Percentiles rank a stretch among this genome's conserved stretches.
Conservation (phyloP, 768 basidiomycete genomes). For the Terana coerulea region DNA sequence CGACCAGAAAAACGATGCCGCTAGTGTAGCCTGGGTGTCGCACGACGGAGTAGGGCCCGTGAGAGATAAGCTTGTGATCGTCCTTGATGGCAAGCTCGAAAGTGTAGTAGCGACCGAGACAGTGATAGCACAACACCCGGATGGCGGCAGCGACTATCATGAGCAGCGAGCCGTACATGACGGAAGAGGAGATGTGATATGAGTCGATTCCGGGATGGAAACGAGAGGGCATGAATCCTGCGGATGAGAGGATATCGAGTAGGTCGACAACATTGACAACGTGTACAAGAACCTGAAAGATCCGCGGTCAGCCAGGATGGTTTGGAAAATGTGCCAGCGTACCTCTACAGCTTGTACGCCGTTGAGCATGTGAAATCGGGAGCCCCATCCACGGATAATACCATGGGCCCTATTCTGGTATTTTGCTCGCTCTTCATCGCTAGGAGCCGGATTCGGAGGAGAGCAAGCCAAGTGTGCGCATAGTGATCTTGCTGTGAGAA, state of each 20-base stretch:
- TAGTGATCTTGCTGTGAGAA: background rate
- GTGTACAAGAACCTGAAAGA: background rate
- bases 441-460: background rate
- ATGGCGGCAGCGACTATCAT: background rate
- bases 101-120: slow-evolving; percentile 26
- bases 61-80: slow-evolving; percentile 23
- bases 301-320: no score
- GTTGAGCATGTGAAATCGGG: no score
- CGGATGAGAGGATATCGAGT: background rate
- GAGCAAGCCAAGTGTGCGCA: background rate
- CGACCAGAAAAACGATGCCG: slow-evolving; percentile 4
- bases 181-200: background rate
- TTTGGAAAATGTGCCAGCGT: background rate
- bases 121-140: slow-evolving; percentile 19
- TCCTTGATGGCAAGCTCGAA: slow-evolving; percentile 24
- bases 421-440: background rate
- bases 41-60: slow-evolving; percentile 26
- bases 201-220: background rate
- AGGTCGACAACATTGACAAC: background rate
- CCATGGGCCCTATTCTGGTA: background rate
- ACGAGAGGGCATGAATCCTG: background rate
- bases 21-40: slow-evolving; percentile 26
- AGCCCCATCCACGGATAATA: no score
- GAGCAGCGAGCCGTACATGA: background rate
- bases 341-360: background rate